These are phyloP conservation scores for Debaryomyces maramus DNA, from an alignment of 805 yeast species.

Conservation along the genomic window DNA sequence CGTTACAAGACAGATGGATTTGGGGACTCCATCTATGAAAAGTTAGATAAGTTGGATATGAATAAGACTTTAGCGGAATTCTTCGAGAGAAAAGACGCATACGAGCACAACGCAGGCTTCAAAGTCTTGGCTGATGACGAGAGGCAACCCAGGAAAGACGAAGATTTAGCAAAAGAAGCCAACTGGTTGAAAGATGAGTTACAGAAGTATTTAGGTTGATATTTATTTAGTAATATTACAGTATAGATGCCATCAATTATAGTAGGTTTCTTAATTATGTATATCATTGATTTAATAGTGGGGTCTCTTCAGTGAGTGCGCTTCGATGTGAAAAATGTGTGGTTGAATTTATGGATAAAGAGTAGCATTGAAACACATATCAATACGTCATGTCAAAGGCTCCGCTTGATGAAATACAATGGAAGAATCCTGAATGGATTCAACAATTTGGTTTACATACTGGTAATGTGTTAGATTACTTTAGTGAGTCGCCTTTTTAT, in stretches of 20 bases:
- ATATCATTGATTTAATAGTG: too few relatives aligned
- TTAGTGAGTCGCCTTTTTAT: constrained; percentile 91
- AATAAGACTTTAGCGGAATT: constrained; percentile 34
- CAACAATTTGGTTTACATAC: constrained; percentile 84
- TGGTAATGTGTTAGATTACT: constrained; percentile 89
- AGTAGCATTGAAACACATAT: neutral
- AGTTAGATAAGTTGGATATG: constrained; percentile 57
- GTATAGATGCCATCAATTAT: too few relatives aligned
- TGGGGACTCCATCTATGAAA: constrained; percentile 74
- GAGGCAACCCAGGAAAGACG: constrained; percentile 56
- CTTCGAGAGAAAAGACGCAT: constrained; percentile 23
- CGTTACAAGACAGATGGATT: constrained; percentile 57
- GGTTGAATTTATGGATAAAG: neutral
- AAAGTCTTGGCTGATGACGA: constrained; percentile 46
- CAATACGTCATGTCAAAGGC: constrained; percentile 19
- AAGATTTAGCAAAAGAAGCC: constrained; percentile 76
- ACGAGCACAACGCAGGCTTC: constrained; percentile 28
- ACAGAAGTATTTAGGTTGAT: constrained; percentile 16
- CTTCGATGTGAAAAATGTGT: neutral
- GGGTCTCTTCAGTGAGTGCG: too few relatives aligned
- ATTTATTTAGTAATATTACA: too few relatives aligned
- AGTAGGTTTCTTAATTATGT: too few relatives aligned
- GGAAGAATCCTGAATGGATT: constrained; percentile 98
- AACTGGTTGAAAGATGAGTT: constrained; percentile 46
- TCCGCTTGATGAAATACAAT: constrained; percentile 83